Base-by-base conservation (phyloP, 2,329 filamentous ascomycete species). In the Diaporthe sp. region DNA sequence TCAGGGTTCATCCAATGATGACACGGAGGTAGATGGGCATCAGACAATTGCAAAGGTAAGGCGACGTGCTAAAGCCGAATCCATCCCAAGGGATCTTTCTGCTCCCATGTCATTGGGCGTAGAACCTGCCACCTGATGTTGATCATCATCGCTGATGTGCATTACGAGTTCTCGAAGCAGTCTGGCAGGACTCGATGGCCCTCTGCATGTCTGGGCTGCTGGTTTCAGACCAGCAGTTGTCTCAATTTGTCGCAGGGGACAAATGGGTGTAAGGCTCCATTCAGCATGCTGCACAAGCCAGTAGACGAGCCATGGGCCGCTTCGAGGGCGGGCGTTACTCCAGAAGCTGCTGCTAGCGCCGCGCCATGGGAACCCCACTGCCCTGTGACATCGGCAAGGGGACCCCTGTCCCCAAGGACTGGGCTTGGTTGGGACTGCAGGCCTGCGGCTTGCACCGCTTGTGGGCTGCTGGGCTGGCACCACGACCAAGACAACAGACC, bases 271-370 rank as follows among this genome's bases (percentile, higher is more conserved):
- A 53, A 44, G 42, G 37, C 37, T 66, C 53, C 55, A 56, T 71
- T 30, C 35, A 63, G 47, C n/a, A 63, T 53, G 69, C 44, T 61
- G 69, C 69, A 71, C 69, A 56, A 71, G 69, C 69, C 69, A 71
- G 69, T 19, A 63, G 69, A 19, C 53, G 69, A n/a, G 50, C 56
- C 55, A 47, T 50, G 25, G 58, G 56, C 9, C 6, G 27, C 12
- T 37, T 2, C 42, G 68, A 27, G 39, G 32, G 68, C 53, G 53
- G 68, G 25, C 56, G 51, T 53, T 32, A 22, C 27, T 32, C 56
- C 44, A 71, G 32, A 59, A 50, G 68, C 53, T 61, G 56, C 30
- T 59, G 35, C 56, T 71, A 47, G 27, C 30, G 44, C 44, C 63
- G 44, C 47, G 25, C 13, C 19, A 10, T 51, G 44, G 63, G 30